Evolutionary conservation across 1,284 basidiomycete genomes (phyloP), one percentile per base, ranked within the genome.

Genomic region (Trichosporon sp.): DNA sequence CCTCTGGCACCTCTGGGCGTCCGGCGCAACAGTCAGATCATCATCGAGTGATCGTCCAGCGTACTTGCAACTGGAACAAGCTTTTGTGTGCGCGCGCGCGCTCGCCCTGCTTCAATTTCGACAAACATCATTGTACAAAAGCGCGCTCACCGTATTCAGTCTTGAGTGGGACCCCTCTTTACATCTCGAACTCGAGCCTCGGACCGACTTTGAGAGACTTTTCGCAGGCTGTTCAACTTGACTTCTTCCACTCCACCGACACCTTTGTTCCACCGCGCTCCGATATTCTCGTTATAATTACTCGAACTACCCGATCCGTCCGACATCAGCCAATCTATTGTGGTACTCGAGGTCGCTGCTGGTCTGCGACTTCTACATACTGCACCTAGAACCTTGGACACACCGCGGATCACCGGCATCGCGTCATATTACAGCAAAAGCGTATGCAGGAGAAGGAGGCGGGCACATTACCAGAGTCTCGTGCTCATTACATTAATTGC

Each of bases 61-160:
- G 32, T 35, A 63, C 59, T 37, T 63, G 32, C 35, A 63, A 63
- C 59, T 63, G 31, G 59, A 35, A 63, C 32, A 63, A 63, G 56
- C 14, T 21, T 63, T 63, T 63, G 59, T 35, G 59, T 16, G 59
- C 32, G 6, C 2, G 10, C 59, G 32, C 59, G 59, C 32, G 6
- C 2, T 21, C 59, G 32, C 59, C 59, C 32, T 63, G 59, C 59
- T 32, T 32, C 32, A 63, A 63, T 35, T 35, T 63, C 32, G 14
- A 21, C 59, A 63, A 35, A 63, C 59, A 63, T 8, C 59, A 63
- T 35, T 63, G 31, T 63, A 63, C 59, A 63, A 63, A 63, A 63
- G 59, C 16, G 31, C 12, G 14, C 32, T 35, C 59, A 31, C 31
- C 59, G 5, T 63, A 59, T 63, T 37, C 59, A 35, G 14, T 16